phyloP scores from a whole-genome alignment of 2,329 filamentous ascomycete species.

The Arthroderma uncinatum region DNA sequence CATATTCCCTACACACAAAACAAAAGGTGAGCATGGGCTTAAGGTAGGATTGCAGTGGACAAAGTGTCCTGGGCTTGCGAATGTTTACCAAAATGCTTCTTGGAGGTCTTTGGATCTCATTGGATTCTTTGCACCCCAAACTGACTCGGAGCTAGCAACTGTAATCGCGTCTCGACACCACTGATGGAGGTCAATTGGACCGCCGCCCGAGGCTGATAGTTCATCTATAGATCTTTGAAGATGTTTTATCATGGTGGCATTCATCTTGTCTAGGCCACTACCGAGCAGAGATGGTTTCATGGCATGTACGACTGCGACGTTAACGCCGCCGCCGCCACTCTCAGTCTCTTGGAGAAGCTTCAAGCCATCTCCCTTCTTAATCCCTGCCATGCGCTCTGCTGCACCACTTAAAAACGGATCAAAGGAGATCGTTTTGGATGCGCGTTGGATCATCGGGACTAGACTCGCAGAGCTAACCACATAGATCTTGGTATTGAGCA shows the following conservation, averaged over 20 bases:
- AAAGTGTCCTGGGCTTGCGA: too few relatives aligned
- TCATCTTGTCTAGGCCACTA: not conserved
- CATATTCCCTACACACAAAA: not conserved
- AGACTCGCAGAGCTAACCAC: not conserved
- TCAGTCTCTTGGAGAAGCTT: not conserved
- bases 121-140: slow-evolving; percentile 23
- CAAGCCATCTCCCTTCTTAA: not conserved
- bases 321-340: not conserved
- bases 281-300: not conserved
- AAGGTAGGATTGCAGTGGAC: not conserved
- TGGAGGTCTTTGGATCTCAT: slow-evolving; percentile 16
- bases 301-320: not conserved
- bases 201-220: not conserved
- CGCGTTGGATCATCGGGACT: not conserved
- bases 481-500: not conserved
- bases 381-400: not conserved
- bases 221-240: slow-evolving; percentile 4
- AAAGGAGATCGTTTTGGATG: not conserved
- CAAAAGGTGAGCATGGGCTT: not conserved
- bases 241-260: not conserved
- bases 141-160: slow-evolving; percentile 21
- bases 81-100: slow-evolving; percentile 19
- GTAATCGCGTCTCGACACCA: slow-evolving; percentile 23
- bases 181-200: slow-evolving; percentile 16
- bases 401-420: not conserved